phyloP scores from a whole-genome alignment of 345 rosid genomes.

The Sapria himalayana region DNA sequence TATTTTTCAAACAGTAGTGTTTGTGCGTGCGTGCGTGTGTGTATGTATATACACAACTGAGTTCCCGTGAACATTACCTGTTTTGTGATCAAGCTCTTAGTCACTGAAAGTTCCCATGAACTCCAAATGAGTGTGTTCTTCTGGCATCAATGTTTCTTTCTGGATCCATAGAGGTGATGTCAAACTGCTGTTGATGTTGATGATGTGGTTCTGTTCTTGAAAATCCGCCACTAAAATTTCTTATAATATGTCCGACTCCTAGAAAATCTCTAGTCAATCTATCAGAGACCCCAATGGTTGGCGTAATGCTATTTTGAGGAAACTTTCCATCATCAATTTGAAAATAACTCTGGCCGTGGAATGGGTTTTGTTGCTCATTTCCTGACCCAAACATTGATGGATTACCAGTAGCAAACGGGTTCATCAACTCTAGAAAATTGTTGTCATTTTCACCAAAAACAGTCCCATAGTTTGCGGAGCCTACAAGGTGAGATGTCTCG shows the following conservation, averaged over 20 bases:
- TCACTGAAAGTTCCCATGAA: conserved; percentile 11
- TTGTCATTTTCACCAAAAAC: conserved; percentile 30
- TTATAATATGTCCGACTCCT: conserved; percentile 49
- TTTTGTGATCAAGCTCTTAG: no score
- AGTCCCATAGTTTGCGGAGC: conserved; percentile 11
- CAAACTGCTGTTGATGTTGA: conserved; percentile 8
- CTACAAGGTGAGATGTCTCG: neutral
- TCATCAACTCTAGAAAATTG: conserved; percentile 40
- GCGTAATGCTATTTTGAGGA: conserved; percentile 9
- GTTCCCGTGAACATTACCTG: no score
- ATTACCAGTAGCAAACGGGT: conserved; percentile 24
- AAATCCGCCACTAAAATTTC: conserved; percentile 14
- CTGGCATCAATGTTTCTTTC: conserved; percentile 9
- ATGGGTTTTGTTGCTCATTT: conserved; percentile 12
- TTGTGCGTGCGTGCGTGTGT: no score
- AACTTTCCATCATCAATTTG: conserved; percentile 12
- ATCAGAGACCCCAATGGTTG: conserved; percentile 33
- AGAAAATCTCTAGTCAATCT: conserved; percentile 60
- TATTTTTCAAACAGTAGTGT: no score
- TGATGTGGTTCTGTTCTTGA: conserved; percentile 8
- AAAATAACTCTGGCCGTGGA: conserved; percentile 1
- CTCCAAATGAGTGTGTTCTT: conserved; percentile 13
- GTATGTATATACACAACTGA: no score
- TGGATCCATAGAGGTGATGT: conserved; percentile 11
- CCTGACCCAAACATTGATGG: conserved; percentile 17